Evolutionary conservation across 805 yeast species (phyloP).

Genomic region (Pichia phayaonensis): DNA sequence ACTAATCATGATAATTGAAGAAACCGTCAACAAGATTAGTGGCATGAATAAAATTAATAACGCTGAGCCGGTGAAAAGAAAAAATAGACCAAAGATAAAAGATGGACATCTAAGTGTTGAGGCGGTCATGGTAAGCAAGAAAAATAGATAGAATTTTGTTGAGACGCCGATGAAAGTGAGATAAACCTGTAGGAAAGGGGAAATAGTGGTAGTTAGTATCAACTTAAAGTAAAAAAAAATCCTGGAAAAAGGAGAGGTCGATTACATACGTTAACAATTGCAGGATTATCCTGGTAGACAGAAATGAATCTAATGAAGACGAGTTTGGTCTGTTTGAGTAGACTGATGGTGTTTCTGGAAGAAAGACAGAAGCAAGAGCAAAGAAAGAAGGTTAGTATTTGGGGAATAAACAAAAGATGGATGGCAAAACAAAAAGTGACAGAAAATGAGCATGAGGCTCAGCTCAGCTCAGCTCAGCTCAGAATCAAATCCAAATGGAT

Average conservation of each 20-base stretch:
- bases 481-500: neutral
- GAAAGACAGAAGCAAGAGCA: neutral
- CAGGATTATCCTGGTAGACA: neutral
- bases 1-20: neutral
- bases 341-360: neutral
- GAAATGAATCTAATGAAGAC: neutral
- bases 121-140: conserved; percentile 1
- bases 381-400: neutral
- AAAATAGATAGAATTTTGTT: neutral
- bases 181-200: neutral
- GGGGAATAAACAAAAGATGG: neutral
- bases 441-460: neutral
- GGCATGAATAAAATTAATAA: conserved; percentile 26
- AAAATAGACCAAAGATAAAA: conserved; percentile 17
- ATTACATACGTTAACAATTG: neutral
- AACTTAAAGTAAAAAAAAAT: neutral
- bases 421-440: neutral
- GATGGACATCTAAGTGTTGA: neutral
- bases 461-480: neutral
- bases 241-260: no score
- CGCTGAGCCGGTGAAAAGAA: conserved; percentile 13
- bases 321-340: neutral
- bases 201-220: neutral
- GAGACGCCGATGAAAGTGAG: conserved; percentile 2
- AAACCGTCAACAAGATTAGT: conserved; percentile 4